Evolutionary conservation across 2,329 filamentous ascomycete species (phyloP).

Genomic region (Aspergillus felis): DNA sequence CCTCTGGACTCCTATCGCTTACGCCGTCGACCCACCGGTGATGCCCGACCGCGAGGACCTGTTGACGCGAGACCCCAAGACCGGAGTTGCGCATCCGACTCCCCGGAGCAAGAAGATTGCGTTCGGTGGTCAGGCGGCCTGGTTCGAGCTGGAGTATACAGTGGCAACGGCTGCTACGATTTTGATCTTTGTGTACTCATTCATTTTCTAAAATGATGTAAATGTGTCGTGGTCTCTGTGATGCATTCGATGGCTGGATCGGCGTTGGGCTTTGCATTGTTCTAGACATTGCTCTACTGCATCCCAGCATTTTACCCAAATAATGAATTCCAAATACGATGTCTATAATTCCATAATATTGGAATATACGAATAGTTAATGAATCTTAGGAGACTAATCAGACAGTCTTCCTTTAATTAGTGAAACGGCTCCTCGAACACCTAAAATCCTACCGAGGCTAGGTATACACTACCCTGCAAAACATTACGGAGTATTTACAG

Average conservation of each 20-base stretch:
- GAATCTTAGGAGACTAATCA: not conserved
- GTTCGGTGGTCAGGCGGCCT: constrained; percentile 52
- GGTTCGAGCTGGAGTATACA: constrained; percentile 56
- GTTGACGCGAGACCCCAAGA: constrained; percentile 50
- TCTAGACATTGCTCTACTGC: not conserved
- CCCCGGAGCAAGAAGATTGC: constrained; percentile 52
- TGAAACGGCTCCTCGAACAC: not conserved
- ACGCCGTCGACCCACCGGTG: constrained; percentile 57
- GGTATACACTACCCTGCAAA: no score
- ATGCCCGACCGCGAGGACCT: constrained; percentile 58
- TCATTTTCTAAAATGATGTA: constrained; percentile 22
- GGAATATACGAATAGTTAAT: not conserved
- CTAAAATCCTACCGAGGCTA: not conserved
- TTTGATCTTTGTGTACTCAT: constrained; percentile 46
- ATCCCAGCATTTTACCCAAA: not conserved
- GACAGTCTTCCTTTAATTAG: not conserved
- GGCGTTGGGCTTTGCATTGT: not conserved
- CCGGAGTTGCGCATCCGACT: constrained; percentile 46
- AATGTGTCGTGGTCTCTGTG: not conserved
- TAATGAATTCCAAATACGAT: not conserved
- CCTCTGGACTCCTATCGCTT: constrained; percentile 57
- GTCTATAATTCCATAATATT: not conserved
- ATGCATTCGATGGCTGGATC: not conserved
- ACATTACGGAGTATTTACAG: no score
- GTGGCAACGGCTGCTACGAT: constrained; percentile 49